A percentile compares a stretch with the other conserved stretches of the same genome.
These are phyloP conservation scores for Nemania sp. DNA, from an alignment of 2,329 filamentous ascomycete genomes.

Conservation along the genomic window DNA sequence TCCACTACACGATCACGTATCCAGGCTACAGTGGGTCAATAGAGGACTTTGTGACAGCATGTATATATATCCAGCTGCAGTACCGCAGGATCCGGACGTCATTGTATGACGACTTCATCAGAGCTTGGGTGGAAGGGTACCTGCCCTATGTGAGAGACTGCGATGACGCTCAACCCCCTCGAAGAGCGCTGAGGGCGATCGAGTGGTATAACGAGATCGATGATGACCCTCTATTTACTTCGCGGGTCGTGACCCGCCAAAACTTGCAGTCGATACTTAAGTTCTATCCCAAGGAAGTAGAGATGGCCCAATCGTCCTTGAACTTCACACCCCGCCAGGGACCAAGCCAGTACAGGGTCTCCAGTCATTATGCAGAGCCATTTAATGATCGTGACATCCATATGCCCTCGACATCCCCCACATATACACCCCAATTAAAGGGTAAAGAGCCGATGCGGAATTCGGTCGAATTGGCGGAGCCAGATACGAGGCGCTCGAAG, in stretches of 20 bases:
- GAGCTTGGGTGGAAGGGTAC: constrained; percentile 41
- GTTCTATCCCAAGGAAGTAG: constrained; percentile 36
- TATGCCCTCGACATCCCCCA: not conserved
- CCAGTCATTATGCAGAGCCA: not conserved
- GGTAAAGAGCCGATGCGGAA: constrained; percentile 1
- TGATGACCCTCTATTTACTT: constrained; percentile 36
- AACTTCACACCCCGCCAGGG: constrained; percentile 13
- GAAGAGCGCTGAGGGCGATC: constrained; percentile 35
- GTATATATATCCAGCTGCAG: constrained; percentile 38
- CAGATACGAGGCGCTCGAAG: not conserved
- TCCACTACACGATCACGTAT: constrained; percentile 37
- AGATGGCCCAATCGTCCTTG: constrained; percentile 15
- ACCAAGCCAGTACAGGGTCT: not conserved
- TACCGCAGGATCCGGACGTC: constrained; percentile 36
- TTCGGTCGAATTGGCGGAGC: not conserved
- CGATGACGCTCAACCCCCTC: constrained; percentile 31
- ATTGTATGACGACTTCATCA: constrained; percentile 44
- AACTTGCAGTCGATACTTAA: constrained; percentile 38
- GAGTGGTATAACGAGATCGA: constrained; percentile 44
- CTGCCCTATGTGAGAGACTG: constrained; percentile 38
- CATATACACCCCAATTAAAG: not conserved
- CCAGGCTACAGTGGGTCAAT: constrained; percentile 38
- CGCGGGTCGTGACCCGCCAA: constrained; percentile 37
- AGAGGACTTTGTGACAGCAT: constrained; percentile 39
- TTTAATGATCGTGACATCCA: not conserved